Percentiles rank a stretch among this genome's conserved stretches.
Conservation (phyloP, 1,284 basidiomycete genomes). For the Lentinula novae-zelandiae region DNA sequence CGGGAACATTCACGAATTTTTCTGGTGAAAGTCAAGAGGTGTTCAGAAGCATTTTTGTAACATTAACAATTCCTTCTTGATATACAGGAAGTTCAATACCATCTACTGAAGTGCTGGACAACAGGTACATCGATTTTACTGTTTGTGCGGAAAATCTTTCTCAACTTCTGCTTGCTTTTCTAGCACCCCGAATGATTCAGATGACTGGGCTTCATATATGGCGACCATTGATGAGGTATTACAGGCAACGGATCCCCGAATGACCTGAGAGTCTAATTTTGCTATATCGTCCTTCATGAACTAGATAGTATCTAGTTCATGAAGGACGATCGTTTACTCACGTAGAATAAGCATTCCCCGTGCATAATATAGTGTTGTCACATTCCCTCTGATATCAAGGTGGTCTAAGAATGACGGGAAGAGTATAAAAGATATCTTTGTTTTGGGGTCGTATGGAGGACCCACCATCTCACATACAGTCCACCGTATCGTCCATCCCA, state of each 20-base stretch:
- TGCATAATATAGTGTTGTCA: too few species aligned
- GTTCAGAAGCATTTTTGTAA: neutral
- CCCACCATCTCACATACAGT: too few species aligned
- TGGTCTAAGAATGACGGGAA: too few species aligned
- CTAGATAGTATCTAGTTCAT: too few species aligned
- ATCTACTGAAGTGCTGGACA: neutral
- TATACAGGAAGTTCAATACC: neutral
- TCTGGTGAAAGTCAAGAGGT: neutral
- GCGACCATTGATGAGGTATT: conserved; percentile 7
- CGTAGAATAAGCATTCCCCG: too few species aligned
- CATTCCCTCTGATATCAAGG: neutral
- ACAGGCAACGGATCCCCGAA: neutral
- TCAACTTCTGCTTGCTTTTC: neutral
- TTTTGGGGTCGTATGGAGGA: too few species aligned
- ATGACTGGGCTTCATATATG: conserved; percentile 9
- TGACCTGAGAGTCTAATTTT: neutral
- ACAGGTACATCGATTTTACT: neutral
- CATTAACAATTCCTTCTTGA: neutral
- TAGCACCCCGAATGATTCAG: neutral
- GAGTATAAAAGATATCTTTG: too few species aligned
- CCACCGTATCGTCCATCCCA: too few species aligned
- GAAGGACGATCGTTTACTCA: too few species aligned
- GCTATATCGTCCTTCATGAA: too few species aligned
- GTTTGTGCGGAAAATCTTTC: neutral
- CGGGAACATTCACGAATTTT: neutral